Base-by-base conservation (phyloP, 768 basidiomycete species). In the Strobilomyces confusus region DNA sequence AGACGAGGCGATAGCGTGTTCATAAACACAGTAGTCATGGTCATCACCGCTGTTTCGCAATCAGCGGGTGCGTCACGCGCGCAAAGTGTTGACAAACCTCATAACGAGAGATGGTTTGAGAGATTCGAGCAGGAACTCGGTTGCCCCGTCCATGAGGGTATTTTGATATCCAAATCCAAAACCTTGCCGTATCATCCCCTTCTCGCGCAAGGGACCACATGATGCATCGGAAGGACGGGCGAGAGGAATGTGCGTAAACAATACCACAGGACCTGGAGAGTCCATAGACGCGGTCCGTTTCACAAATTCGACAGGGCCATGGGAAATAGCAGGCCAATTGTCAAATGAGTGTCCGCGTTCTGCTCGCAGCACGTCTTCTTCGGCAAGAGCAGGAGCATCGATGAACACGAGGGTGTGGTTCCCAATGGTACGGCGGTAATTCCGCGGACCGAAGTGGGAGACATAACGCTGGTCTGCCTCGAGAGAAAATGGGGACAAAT, bases 171-270 rank as follows among this genome's bases (percentile, higher is more conserved):
- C 92, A 49, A 80, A 73, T 8, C 92, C 92, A 12, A 76, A 74
- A 1, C 89, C 92, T 52, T 83, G 81, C 13, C 78, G 78, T 63
- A 97, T 87, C 14, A 77, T 78, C 2, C 87, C 86, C 34, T 74
- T 77, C 69, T 97, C 93, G 43, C 93, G 80, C 20, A 82, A 67
- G 1, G 86, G 84, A 12, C 95, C 94, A 66, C 95, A 98, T 19
- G 72, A 62, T 3, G 84, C 77, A 7, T 77, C 77, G 37, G 82
- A 81, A 4, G 85, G 81, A 38, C 95, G 78, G 40, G 81, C 81
- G 9, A 98, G 80, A n/a, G 95, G 95, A 44, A 98, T 92, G 65
- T 98, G 95, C 3, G 81, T 86, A 53, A 97, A 81, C 26, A 95
- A 73, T 20, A 95, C 73, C n/a, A 80, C 69, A 0, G 88, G 86